Evolutionary conservation across 139 green algal genomes (phyloP), one percentile per base, ranked within the genome.

Genomic region (Chlorella sorokiniana): DNA sequence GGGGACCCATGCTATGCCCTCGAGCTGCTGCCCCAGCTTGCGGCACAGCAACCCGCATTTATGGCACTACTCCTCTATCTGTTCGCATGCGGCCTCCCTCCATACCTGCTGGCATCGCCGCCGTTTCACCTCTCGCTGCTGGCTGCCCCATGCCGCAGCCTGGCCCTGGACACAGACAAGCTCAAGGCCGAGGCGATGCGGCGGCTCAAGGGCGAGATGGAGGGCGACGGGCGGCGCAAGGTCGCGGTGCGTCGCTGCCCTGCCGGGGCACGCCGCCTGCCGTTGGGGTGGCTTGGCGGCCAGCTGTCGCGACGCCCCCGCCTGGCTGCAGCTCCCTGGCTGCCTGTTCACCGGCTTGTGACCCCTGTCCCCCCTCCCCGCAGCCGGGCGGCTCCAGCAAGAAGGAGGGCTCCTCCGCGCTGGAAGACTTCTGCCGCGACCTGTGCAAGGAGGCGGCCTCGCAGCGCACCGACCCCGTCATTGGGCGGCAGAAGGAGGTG

Each of bases 401-500:
- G 52, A 91, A 88, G 79, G 84, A 89, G 42, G 84, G 82, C 8
- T 75, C 85, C 68, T 89, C 89, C 52, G 88, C 89, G 14, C 89
- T 98, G 59, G 88, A 96, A 18, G 92, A 98, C 75, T 98, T 97
- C 72, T 97, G 92, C 85, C 81, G 91, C 11, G 96, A 99, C 89
- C 84, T 99, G 68, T 97, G 91, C 65, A 88, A 89, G 2, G 87
- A 93, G 52, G 94, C 94, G 27, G 40, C 63, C 22, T 63, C 88
- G 4, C 91, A 92, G 25, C 91, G 93, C 72, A 94, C 96, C 44
- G 96, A 99, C 80, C 96, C 96, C 31, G 92, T 98, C 29, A 96
- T 99, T 79, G 96, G 96, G 2, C 87, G 96, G 27, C 89, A 94
- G 51, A 90, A 91, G 31, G 96, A 99, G 89, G 92, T 99, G 37